These are phyloP conservation scores for Elongisporangium senticosum DNA, from an alignment of 352 stramenopile species.

Conservation along the genomic window DNA sequence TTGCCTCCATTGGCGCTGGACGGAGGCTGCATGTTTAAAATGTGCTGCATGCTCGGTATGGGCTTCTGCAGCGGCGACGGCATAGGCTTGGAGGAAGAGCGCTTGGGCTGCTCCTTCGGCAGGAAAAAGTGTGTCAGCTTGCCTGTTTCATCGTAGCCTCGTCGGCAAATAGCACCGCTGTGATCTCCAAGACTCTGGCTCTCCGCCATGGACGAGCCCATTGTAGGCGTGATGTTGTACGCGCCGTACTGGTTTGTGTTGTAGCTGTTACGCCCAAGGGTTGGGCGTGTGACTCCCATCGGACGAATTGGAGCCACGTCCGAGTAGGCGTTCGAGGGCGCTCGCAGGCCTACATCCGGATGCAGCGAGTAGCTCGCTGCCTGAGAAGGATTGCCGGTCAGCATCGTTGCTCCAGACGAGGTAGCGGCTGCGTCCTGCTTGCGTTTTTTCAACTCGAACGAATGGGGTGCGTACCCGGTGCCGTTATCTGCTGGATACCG, in stretches of 20 bases:
- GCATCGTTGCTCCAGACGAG: constrained; percentile 4
- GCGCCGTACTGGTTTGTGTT: constrained; percentile 68
- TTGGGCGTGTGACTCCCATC: constrained; percentile 21
- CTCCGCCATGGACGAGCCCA: not conserved
- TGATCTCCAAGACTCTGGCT: constrained; percentile 11
- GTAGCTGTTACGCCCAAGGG: constrained; percentile 47
- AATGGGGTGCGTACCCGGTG: constrained; percentile 9
- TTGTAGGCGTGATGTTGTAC: constrained; percentile 45
- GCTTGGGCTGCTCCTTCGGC: constrained; percentile 28
- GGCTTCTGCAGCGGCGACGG: constrained; percentile 28
- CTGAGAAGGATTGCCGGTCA: constrained; percentile 24
- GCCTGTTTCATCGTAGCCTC: constrained; percentile 70
- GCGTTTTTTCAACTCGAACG: constrained; percentile 55
- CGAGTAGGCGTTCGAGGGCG: constrained; percentile 47
- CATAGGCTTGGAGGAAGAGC: not conserved
- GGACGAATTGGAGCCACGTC: constrained; percentile 46
- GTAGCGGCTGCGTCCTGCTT: constrained; percentile 24
- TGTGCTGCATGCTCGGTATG: constrained; percentile 43
- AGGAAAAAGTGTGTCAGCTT: constrained; percentile 77
- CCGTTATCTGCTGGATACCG: constrained; percentile 16
- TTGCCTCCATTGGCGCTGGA: constrained; percentile 11
- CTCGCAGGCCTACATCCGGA: not conserved
- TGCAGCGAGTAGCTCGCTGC: constrained; percentile 24
- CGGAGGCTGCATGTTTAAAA: constrained; percentile 33
- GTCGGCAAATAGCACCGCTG: constrained; percentile 33